These are phyloP conservation scores for Tricharina praecox DNA, from an alignment of 495 filamentous ascomycete species.

Conservation along the genomic window DNA sequence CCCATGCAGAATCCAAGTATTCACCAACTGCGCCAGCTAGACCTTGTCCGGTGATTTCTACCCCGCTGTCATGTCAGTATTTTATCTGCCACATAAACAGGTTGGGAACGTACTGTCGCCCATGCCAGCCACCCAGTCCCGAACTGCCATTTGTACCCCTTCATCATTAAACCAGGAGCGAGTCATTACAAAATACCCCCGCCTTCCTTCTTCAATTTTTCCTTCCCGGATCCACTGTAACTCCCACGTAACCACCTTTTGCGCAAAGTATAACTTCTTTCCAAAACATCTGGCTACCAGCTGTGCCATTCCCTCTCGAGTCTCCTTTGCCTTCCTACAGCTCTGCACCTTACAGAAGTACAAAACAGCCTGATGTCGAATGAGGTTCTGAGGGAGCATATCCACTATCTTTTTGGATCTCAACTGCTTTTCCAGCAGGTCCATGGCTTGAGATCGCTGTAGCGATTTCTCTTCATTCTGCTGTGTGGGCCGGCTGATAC, in stretches of 20 bases:
- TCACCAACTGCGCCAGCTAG: neutral
- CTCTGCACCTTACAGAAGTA: neutral
- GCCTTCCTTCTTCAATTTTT: neutral
- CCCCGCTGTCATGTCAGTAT: neutral
- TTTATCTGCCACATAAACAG: neutral
- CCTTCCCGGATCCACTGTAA: neutral
- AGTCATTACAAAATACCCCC: neutral
- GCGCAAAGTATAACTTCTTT: neutral
- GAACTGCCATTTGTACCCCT: constrained; percentile 2
- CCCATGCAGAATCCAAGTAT: neutral
- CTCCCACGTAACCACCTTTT: constrained; percentile 3
- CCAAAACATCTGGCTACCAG: neutral
- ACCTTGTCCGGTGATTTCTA: neutral
- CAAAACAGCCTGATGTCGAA: neutral
- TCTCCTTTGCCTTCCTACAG: neutral
- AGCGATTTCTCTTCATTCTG: no score
- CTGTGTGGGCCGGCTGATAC: neutral
- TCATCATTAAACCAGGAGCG: constrained; percentile 7
- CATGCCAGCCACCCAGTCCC: neutral
- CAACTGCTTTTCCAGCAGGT: neutral
- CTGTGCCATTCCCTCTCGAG: neutral
- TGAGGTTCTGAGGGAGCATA: neutral
- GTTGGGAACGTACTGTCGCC: neutral
- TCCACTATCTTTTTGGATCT: neutral
- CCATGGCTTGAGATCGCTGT: neutral